Conservation (phyloP, 1,284 basidiomycete species). For the Meira nashicola region DNA sequence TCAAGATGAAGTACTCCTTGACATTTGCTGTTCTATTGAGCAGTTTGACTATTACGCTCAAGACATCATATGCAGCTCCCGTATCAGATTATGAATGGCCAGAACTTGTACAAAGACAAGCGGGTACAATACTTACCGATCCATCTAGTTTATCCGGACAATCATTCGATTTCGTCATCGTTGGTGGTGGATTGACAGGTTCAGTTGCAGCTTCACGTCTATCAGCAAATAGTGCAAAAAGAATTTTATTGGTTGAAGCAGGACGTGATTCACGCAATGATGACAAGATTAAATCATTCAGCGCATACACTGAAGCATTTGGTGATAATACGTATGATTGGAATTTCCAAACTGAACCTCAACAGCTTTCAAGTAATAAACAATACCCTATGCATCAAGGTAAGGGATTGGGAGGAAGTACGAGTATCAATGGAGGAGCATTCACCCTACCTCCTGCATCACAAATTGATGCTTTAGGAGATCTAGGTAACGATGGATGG, state of each 20-base stretch:
- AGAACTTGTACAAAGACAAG: too few relatives aligned
- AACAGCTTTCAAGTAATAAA: conserved; percentile 17
- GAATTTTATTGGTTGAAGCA: conserved; percentile 48
- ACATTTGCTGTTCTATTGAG: too few relatives aligned
- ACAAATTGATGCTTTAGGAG: conserved; percentile 34
- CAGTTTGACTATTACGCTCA: too few relatives aligned
- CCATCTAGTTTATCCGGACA: neutral
- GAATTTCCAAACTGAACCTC: conserved; percentile 54
- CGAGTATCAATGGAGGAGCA: conserved; percentile 64
- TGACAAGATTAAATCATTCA: conserved; percentile 20
- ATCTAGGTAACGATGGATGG: conserved; percentile 57
- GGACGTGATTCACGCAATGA: conserved; percentile 35
- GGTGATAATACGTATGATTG: conserved; percentile 52
- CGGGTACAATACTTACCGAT: neutral
- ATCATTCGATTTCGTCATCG: conserved; percentile 16
- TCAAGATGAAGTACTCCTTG: too few relatives aligned
- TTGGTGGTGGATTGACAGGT: conserved; percentile 47
- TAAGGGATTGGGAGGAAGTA: conserved; percentile 62
- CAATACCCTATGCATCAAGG: conserved; percentile 58
- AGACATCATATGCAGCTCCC: too few relatives aligned
- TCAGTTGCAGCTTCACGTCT: conserved; percentile 45
- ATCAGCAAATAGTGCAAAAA: conserved; percentile 32
- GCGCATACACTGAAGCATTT: conserved; percentile 5
- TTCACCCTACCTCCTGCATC: conserved; percentile 61
- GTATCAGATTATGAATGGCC: too few relatives aligned